Evolutionary conservation across 2,329 filamentous ascomycete genomes (phyloP).

Genomic region (Colletotrichum tamarilloi): DNA sequence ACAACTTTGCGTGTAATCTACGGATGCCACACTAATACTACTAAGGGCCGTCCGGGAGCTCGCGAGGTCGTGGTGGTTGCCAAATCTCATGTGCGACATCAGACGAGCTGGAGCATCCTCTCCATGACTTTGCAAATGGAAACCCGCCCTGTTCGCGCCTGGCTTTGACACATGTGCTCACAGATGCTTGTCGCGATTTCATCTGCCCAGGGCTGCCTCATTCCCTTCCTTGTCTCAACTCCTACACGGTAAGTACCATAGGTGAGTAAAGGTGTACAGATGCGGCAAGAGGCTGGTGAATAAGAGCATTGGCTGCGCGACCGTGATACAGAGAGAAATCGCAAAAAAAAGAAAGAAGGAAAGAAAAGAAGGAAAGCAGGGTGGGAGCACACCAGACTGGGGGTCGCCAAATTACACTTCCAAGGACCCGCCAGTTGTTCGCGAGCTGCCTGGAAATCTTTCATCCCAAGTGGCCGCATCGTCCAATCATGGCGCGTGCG

Average conservation of each 20-base stretch:
- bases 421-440: constrained; percentile 14
- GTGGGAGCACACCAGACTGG: not conserved
- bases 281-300: not conserved
- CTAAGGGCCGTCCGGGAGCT: not conserved
- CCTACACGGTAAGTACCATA: too few relatives aligned
- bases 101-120: constrained; percentile 10
- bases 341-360: not conserved
- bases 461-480: constrained; percentile 20
- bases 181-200: not conserved
- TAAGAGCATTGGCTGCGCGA: not conserved
- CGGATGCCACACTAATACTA: not conserved
- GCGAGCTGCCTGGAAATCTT: constrained; percentile 11
- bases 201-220: not conserved
- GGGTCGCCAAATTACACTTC: constrained; percentile 25
- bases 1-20: not conserved
- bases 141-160: not conserved
- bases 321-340: not conserved
- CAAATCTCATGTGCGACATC: constrained; percentile 1
- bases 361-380: not conserved
- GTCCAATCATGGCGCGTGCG: constrained; percentile 26
- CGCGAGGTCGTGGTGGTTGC: not conserved
- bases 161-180: not conserved
- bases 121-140: not conserved
- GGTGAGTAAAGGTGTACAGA: not conserved
- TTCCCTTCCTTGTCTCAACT: not conserved